phyloP scores from a whole-genome alignment of 2,329 filamentous ascomycete genomes.

The Colletotrichum orbiculare region DNA sequence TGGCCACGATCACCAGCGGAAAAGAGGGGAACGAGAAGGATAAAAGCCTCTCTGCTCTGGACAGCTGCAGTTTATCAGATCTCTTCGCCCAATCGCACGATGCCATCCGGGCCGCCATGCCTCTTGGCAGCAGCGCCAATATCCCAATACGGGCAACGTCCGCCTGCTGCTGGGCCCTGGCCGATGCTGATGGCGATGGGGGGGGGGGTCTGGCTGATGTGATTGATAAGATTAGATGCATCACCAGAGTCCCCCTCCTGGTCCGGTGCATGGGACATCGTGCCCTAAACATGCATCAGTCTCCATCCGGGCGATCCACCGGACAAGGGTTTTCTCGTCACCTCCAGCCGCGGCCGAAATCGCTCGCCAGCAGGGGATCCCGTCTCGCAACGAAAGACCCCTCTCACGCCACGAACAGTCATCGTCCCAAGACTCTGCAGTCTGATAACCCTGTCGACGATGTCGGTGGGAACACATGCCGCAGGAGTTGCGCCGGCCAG shows the following conservation, averaged over 20 bases:
- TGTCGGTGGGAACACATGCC: constrained; percentile 22
- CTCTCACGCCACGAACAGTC: constrained; percentile 32
- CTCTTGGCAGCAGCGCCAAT: constrained; percentile 28
- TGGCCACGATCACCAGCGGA: too few relatives aligned
- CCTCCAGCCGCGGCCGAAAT: constrained; percentile 13
- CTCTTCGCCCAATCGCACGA: constrained; percentile 12
- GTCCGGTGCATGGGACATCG: background rate
- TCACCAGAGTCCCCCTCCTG: constrained; percentile 13
- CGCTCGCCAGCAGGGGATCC: constrained; percentile 13
- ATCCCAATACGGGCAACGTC: constrained; percentile 19
- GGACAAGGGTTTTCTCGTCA: background rate
- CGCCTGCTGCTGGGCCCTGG: background rate
- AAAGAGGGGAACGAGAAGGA: too few relatives aligned
- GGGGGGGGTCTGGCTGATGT: constrained; percentile 24
- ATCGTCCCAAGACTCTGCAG: constrained; percentile 11
- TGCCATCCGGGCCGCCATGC: constrained; percentile 4
- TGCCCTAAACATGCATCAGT: constrained; percentile 11
- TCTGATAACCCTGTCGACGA: constrained; percentile 5
- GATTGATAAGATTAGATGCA: constrained; percentile 37
- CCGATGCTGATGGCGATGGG: constrained; percentile 3
- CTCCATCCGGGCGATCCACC: background rate
- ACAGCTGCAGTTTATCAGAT: constrained; percentile 26
- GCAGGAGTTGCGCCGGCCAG: background rate
- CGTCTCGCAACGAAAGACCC: constrained; percentile 7
- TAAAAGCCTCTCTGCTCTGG: background rate